Evolutionary conservation across 2,329 filamentous ascomycete species (phyloP), one percentile per base, ranked within the genome.

Genomic region (Pseudogymnoascus sp.): DNA sequence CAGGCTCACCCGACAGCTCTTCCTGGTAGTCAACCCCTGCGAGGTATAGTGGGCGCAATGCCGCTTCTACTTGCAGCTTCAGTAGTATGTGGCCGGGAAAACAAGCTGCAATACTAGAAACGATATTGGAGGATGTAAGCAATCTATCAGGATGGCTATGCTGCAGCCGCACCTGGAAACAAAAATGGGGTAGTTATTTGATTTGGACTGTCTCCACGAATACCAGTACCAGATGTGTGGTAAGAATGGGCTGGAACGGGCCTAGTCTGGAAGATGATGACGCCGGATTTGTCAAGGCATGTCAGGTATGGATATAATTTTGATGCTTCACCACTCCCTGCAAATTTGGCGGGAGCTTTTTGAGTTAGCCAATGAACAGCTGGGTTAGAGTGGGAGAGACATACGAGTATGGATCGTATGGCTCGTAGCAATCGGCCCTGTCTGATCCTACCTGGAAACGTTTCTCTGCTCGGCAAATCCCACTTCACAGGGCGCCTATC

Each of bases 371-470:
- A 56, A 56, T 56, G 28, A 56, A 56, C n/a, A 33, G 50, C 4
- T 33, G 28, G 14, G 28, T 12, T 33, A 28, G 14, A 11, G 5
- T 10, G 28, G 5, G 50, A 56, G 50, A 56, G 50, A 56, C 47
- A 56, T 56, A 56, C 2, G 44, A 28, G 14, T 56, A 31, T 31
- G 25, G n/a, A 56, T 56, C 5, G 28, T 56, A 56, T 56, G 47
- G 47, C 10, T 16, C 16, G 50, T 31, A n/a, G 50, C 50, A 56
- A 56, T 56, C 25, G 50, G 28, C 50, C 50, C 25, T 33, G 50
- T 56, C 50, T 33, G 50, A 56, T 33, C 50, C n/a, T 56, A 33
- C 50, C 50, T 56, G n/a, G 50, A 56, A 56, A 56, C 50, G 50
- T 56, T 56, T 56, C 23, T 56, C 10, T 18, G 28, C 50, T 8